A percentile compares a stretch with the other conserved stretches of the same genome.
Evolutionary conservation across 768 basidiomycete genomes (phyloP).

Genomic region (Mrakia gelida): DNA sequence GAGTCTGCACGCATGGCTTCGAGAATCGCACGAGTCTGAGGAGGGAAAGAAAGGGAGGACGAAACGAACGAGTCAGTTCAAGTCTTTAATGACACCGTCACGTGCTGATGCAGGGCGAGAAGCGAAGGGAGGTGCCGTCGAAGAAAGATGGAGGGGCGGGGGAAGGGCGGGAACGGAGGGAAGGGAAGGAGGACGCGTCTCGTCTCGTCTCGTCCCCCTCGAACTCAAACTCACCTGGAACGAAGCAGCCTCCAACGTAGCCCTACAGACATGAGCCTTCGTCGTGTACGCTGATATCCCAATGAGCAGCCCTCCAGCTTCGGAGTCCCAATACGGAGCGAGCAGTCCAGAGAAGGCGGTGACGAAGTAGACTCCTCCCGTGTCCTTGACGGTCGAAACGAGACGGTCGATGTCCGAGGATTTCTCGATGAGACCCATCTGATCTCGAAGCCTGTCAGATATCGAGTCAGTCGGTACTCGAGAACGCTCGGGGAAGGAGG

Average conservation of each 20-base stretch:
- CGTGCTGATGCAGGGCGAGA: no score
- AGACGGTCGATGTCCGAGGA: conserved; percentile 81
- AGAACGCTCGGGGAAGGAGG: neutral
- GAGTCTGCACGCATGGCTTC: conserved; percentile 93
- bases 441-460: conserved; percentile 69
- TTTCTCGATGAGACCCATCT: conserved; percentile 72
- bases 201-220: no score
- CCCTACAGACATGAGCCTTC: conserved; percentile 78
- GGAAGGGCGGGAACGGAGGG: no score
- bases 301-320: conserved; percentile 79
- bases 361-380: conserved; percentile 62
- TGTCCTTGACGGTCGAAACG: conserved; percentile 67
- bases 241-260: conserved; percentile 91
- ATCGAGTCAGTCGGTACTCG: neutral
- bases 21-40: conserved; percentile 85
- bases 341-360: conserved; percentile 81
- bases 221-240: conserved; percentile 47
- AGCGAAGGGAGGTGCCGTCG: neutral
- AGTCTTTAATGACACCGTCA: no score
- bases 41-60: neutral
- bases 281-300: conserved; percentile 74
- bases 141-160: neutral
- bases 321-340: conserved; percentile 89
- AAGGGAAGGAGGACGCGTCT: neutral
- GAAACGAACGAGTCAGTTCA: neutral